These are phyloP conservation scores for Russula lepida DNA, from an alignment of 768 basidiomycete genomes.

Conservation along the genomic window DNA sequence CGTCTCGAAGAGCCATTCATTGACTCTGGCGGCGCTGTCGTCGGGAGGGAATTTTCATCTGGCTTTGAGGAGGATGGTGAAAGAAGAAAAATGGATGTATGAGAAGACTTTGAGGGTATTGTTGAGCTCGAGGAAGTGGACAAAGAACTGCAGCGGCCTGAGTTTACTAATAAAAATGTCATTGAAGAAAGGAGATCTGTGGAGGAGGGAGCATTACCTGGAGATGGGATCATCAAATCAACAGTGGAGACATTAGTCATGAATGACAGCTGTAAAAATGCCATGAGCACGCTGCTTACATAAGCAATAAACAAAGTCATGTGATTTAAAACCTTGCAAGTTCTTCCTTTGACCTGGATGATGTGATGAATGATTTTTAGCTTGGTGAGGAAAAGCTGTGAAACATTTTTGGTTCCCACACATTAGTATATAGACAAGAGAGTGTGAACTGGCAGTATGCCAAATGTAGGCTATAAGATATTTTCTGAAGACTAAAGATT, in stretches of 20 bases:
- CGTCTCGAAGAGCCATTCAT: background rate
- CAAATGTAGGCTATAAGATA: no score
- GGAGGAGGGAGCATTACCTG: background rate
- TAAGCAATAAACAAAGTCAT: background rate
- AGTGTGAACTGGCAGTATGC: no score
- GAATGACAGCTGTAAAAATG: no score
- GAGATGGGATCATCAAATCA: background rate
- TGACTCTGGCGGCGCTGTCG: background rate
- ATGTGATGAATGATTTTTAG: no score
- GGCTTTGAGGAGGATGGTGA: background rate
- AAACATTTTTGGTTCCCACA: no score
- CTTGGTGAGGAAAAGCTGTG: no score
- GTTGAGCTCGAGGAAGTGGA: background rate
- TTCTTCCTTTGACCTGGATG: no score
- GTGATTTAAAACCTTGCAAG: no score
- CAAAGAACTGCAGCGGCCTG: background rate
- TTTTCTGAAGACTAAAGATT: no score
- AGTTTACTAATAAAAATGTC: background rate
- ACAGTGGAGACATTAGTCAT: no score
- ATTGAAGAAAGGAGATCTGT: background rate
- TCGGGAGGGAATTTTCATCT: background rate
- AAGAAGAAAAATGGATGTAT: background rate
- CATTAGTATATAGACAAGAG: no score
- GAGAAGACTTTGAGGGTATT: background rate
- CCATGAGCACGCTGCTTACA: background rate